phyloP scores from a whole-genome alignment of 345 rosid genomes.

The Eutrema yunnanense region DNA sequence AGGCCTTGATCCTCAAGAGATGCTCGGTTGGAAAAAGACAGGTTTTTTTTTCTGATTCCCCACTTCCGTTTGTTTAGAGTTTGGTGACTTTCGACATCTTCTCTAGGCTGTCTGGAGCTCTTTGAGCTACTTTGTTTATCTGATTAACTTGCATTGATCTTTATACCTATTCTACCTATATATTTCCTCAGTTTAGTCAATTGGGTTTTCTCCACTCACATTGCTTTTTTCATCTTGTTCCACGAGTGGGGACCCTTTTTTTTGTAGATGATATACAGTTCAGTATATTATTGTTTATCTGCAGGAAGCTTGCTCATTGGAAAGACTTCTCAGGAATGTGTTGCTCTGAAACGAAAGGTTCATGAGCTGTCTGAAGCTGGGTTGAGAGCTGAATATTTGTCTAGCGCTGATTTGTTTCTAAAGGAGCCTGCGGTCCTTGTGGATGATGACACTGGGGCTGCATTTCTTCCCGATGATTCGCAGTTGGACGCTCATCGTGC shows the following conservation, averaged over 20 bases:
- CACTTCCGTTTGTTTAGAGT: neutral
- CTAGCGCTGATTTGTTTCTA: constrained; percentile 43
- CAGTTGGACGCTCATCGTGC: constrained; percentile 78
- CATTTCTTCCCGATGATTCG: constrained; percentile 68
- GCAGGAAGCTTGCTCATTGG: constrained; percentile 82
- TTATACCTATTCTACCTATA: neutral
- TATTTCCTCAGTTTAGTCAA: neutral
- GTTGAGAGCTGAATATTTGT: constrained; percentile 56
- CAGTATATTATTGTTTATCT: constrained; percentile 4
- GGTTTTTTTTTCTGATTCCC: constrained; percentile 28
- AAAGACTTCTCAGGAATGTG: constrained; percentile 47
- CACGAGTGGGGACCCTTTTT: neutral
- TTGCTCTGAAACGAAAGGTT: constrained; percentile 50
- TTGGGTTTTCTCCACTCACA: neutral
- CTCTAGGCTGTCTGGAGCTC: neutral
- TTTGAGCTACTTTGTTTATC: neutral
- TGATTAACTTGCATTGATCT: neutral
- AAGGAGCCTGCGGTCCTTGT: constrained; percentile 59
- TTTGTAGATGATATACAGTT: neutral
- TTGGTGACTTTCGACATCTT: neutral
- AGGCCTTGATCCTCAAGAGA: constrained; percentile 58
- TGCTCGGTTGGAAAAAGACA: constrained; percentile 78
- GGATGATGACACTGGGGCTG: constrained; percentile 61
- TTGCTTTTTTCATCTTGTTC: neutral
- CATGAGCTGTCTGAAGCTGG: constrained; percentile 62